A percentile compares a stretch with the other conserved stretches of the same genome.
Evolutionary conservation across 2,329 filamentous ascomycete genomes (phyloP).

Genomic region (Verruconis gallopava): DNA sequence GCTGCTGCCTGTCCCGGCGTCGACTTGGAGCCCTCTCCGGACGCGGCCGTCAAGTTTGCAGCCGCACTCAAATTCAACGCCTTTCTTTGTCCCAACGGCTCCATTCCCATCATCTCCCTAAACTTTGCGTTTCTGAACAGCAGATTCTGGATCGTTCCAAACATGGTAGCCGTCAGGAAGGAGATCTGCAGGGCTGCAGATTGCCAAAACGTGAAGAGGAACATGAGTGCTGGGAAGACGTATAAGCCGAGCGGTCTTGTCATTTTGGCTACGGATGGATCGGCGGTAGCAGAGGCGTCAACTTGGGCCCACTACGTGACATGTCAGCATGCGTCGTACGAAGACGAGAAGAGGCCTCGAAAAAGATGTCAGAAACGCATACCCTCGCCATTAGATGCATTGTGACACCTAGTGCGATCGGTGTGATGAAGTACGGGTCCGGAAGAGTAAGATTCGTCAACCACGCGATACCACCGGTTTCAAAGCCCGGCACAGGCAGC

Average conservation of each 20-base stretch:
- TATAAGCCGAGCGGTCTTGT: slow-evolving; percentile 29
- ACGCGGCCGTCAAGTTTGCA: slow-evolving; percentile 1
- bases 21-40: background rate
- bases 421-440: slow-evolving; percentile 70
- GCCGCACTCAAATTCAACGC: slow-evolving; percentile 13
- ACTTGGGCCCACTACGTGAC: background rate
- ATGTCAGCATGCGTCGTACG: slow-evolving; percentile 1
- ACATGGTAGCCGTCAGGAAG: slow-evolving; percentile 37
- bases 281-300: background rate
- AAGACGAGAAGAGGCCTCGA: background rate
- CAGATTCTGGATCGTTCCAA: slow-evolving; percentile 28
- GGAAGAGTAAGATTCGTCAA: slow-evolving; percentile 59
- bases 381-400: slow-evolving; percentile 49
- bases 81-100: slow-evolving; percentile 14
- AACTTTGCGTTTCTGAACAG: slow-evolving; percentile 25
- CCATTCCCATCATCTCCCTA: slow-evolving; percentile 25
- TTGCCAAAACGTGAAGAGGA: slow-evolving; percentile 41
- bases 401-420: slow-evolving; percentile 43
- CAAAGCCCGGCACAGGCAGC: slow-evolving; percentile 69
- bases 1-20: background rate
- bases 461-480: slow-evolving; percentile 62
- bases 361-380: too few relatives aligned
- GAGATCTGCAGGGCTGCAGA: slow-evolving; percentile 49
- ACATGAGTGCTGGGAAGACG: slow-evolving; percentile 40
- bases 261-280: slow-evolving; percentile 36